Base-by-base conservation (phyloP, 805 yeast species). In the Scheffersomyces lignosus region DNA sequence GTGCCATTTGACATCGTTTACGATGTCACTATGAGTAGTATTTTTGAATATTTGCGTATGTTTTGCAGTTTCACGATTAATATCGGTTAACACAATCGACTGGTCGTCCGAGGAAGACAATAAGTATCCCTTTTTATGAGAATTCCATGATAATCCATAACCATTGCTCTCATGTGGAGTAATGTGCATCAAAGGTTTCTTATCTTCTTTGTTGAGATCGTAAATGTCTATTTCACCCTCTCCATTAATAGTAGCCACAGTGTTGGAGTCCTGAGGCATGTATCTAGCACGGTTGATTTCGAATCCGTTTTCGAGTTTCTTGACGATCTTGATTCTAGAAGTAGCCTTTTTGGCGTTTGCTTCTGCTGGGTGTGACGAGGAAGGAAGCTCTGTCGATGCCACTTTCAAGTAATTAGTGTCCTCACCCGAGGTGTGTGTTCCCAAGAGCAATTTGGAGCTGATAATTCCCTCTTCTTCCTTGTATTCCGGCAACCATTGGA, bases 1-100 rank as follows among this genome's bases (percentile, higher is more conserved):
- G 48, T 83, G 85, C 87, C 90, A 86, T 60, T 81, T 78, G 15
- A 80, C 83, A 50, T 85, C 93, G 49, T 86, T 86, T 10, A 86
- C 87, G 24, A 82, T 80, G 45, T 78, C 81, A 0, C 55, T 47
- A 45, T 83, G 87, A 6, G 31, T 18, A 4, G 35, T 29, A 3
- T 42, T 39, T 4, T 30, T 26, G 24, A 20, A 20, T 20, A 20
- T 20, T 10, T 20, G 24, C 7, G 7, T 20, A 20, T 7, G 10
- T 7, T 7, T 20, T 7, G 34, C 12, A 26, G 23, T 14, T 22
- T 29, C 24, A 20, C 24, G 24, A 20, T 20, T 6, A 1, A 74
- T 59, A 47, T 83, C 85, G 75, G 89, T 79, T 3, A 83, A 46
- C 0, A 79, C 86, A 17, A 83, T 68, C 0, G 79, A 70, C 28